Evolutionary conservation across 257 asterid genomes (phyloP), one percentile per base, ranked within the genome.

Genomic region (Osmanthus fragrans): DNA sequence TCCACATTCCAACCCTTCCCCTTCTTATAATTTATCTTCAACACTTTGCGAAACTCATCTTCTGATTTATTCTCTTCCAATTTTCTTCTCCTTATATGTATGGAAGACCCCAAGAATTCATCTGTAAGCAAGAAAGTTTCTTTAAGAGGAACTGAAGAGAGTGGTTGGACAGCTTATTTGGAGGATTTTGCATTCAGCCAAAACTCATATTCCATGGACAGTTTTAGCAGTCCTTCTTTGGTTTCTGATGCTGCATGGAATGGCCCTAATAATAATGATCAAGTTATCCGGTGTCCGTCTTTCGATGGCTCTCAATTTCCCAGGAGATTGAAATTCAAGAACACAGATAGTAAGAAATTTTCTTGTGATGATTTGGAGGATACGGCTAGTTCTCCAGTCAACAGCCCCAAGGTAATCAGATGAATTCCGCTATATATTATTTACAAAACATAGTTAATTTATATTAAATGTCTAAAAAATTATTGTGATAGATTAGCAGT

Each of bases 321-420:
- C 0, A 85, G 54, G 82, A 85, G 78, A 73, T 58, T 85, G 72
- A 80, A 80, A 65, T 75, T 85, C 78, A 78, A 78, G 73, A 80
- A 83, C 71, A 72, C 74, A 60, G 80, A 58, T 30, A 72, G 40
- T 64, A 74, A 80, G n/a, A 76, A 69, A 70, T 56, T 68, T 63
- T 77, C 75, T 39, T 71, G 71, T 51, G 78, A 82, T 68, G 87
- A 83, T 74, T 83, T 85, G 80, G 87, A 85, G 81, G 89, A 83
- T 60, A 85, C 89, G 39, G 89, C 87, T 68, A 83, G 87, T 68
- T 85, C 89, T 25, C 89, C 89, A 47, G 80, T 78, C 77, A 85
- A 80, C 54, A 85, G 89, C 56, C 89, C 89, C 25, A 85, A 80
- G 89, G 89, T 85, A 7, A 73, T 56, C 66, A 56, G 25, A 21